Evolutionary conservation across 1,139 yeast species (phyloP).

Genomic region (Debaryomycetaceae sp.): DNA sequence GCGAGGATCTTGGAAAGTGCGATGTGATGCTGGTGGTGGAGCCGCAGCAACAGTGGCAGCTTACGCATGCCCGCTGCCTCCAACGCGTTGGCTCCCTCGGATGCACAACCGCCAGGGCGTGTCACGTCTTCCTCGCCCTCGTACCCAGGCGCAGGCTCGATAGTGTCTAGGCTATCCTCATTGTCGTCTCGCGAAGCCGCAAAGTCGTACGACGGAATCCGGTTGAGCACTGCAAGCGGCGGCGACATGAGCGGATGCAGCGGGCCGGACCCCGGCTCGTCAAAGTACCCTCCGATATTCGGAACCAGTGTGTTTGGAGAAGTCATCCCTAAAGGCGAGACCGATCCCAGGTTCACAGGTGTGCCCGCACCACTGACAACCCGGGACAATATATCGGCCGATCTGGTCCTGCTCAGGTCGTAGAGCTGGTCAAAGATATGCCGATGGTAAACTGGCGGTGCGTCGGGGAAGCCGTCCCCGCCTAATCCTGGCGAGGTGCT

Average conservation of each 20-base stretch:
- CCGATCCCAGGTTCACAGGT: conserved; percentile 3
- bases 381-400: conserved; percentile 30
- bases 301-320: conserved; percentile 11
- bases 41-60: neutral
- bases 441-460: conserved; percentile 34
- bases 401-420: conserved; percentile 25
- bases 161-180: conserved; percentile 2
- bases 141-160: conserved; percentile 21
- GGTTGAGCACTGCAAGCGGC: conserved; percentile 15
- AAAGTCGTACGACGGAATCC: conserved; percentile 26
- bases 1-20: neutral
- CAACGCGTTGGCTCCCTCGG: conserved; percentile 17
- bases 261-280: neutral
- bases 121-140: no score
- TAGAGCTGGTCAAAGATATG: conserved; percentile 26
- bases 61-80: neutral
- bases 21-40: neutral
- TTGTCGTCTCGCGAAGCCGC: conserved; percentile 24
- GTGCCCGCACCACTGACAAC: conserved; percentile 10
- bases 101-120: conserved; percentile 19
- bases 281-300: conserved; percentile 16
- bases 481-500: conserved; percentile 13
- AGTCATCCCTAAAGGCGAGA: conserved; percentile 2
- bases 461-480: conserved; percentile 19
- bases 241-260: conserved; percentile 4